These are phyloP conservation scores for Globisporangium perplexum DNA, from an alignment of 352 stramenopile genomes.

Conservation along the genomic window DNA sequence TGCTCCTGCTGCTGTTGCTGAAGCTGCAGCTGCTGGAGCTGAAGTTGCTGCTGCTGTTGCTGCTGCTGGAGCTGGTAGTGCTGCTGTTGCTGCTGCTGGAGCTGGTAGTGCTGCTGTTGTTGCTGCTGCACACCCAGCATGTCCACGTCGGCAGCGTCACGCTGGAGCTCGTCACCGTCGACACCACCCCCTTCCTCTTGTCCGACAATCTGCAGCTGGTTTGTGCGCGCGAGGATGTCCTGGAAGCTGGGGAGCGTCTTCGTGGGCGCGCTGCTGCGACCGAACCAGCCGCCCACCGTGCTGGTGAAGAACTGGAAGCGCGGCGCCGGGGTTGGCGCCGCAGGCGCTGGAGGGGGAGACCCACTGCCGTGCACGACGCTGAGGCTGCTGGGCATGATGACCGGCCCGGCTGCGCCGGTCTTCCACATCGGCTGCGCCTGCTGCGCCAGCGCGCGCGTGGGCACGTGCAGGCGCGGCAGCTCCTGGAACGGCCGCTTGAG, in stretches of 20 bases:
- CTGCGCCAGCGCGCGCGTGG: slow-evolving; percentile 44
- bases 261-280: slow-evolving; percentile 13
- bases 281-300: slow-evolving; percentile 13
- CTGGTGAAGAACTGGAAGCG: slow-evolving; percentile 14
- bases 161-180: neutral
- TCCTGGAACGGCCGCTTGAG: slow-evolving; percentile 38
- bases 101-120: slow-evolving; percentile 1
- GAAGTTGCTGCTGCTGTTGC: slow-evolving; percentile 1
- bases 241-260: slow-evolving; percentile 55
- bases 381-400: slow-evolving; percentile 24
- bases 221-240: slow-evolving; percentile 60
- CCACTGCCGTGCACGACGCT: slow-evolving; percentile 9
- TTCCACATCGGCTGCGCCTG: slow-evolving; percentile 56
- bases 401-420: slow-evolving; percentile 8
- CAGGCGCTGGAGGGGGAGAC: slow-evolving; percentile 11
- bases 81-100: slow-evolving; percentile 10
- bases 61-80: slow-evolving; percentile 9
- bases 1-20: slow-evolving; percentile 10
- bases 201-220: slow-evolving; percentile 55
- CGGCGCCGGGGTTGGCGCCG: slow-evolving; percentile 19
- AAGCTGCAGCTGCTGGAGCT: neutral
- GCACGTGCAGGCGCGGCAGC: slow-evolving; percentile 61
- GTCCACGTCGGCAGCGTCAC: slow-evolving; percentile 21
- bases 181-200: neutral
- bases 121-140: slow-evolving; percentile 11